These are phyloP conservation scores for Erucastrum elatum DNA, from an alignment of 345 rosid genomes.

Conservation along the genomic window DNA sequence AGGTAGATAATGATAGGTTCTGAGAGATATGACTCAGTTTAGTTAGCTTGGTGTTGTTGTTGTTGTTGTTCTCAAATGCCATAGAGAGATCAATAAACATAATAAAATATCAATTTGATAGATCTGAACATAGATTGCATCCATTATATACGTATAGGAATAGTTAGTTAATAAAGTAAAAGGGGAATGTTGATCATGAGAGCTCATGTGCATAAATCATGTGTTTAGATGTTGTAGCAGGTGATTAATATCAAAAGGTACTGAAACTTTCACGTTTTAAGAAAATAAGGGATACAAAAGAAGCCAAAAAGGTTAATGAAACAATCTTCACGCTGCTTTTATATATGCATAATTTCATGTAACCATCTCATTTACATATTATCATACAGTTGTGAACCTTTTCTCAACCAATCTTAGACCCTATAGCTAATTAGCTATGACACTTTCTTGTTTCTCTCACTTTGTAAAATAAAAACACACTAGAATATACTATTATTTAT, in stretches of 20 bases:
- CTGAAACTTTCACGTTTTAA: constrained; percentile 23
- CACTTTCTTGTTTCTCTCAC: not conserved
- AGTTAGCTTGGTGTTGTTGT: constrained; percentile 19
- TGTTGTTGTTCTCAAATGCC: constrained; percentile 31
- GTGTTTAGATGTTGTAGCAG: constrained; percentile 17
- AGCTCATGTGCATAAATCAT: constrained; percentile 31
- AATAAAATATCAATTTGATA: not conserved
- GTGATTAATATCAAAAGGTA: not conserved
- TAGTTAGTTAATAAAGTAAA: constrained; percentile 12
- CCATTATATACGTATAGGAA: not conserved
- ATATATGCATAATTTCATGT: constrained; percentile 21
- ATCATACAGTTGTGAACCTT: not conserved
- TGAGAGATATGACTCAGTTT: constrained; percentile 33
- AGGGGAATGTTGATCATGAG: constrained; percentile 36
- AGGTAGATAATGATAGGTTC: constrained; percentile 25
- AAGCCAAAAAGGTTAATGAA: not conserved
- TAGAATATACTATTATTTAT: no score
- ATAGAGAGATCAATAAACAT: constrained; percentile 21
- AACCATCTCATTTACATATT: not conserved
- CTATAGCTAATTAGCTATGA: not conserved
- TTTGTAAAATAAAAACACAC: no score
- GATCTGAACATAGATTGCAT: not conserved
- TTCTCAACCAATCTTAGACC: not conserved
- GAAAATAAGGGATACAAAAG: not conserved
- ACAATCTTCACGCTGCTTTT: constrained; percentile 14